Conservation (phyloP, 2,329 filamentous ascomycete genomes). For the Aspergillus fijiensis region DNA sequence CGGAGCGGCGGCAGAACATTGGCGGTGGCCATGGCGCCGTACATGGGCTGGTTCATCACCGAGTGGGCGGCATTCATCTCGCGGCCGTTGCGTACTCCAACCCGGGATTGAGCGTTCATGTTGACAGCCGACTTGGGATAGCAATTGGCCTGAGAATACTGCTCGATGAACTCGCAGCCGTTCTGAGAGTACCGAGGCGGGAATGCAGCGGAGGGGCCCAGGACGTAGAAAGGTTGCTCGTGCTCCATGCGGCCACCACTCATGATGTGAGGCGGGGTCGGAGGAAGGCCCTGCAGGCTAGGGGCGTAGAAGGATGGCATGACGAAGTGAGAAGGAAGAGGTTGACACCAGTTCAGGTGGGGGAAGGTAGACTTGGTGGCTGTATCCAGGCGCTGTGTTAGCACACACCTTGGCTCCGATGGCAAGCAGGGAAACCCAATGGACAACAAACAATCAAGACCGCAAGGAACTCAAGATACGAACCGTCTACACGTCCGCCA, state of each 20-base stretch:
- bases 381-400: slow-evolving; percentile 24
- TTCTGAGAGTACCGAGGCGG: slow-evolving; percentile 45
- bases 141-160: slow-evolving; percentile 45
- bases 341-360: slow-evolving; percentile 35
- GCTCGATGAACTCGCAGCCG: slow-evolving; percentile 47
- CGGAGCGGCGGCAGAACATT: slow-evolving; percentile 44
- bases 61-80: slow-evolving; percentile 31
- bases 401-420: slow-evolving; percentile 12
- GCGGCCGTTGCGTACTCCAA: slow-evolving; percentile 33
- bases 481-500: slow-evolving; percentile 46
- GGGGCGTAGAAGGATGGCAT: slow-evolving; percentile 47
- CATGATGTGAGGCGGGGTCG: slow-evolving; percentile 44
- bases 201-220: slow-evolving; percentile 38
- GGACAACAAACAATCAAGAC: slow-evolving; percentile 1
- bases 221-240: slow-evolving; percentile 41
- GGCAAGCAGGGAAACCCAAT: slow-evolving; percentile 4
- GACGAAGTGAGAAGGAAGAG: slow-evolving; percentile 20
- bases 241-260: slow-evolving; percentile 38
- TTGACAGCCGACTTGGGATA: slow-evolving; percentile 42
- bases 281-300: slow-evolving; percentile 43
- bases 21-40: slow-evolving; percentile 33
- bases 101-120: slow-evolving; percentile 30
- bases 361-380: slow-evolving; percentile 36
- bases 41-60: slow-evolving; percentile 36
- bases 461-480: slow-evolving; percentile 23